Evolutionary conservation across 2,329 filamentous ascomycete species (phyloP).

Genomic region (Pestalotiopsis sp.): DNA sequence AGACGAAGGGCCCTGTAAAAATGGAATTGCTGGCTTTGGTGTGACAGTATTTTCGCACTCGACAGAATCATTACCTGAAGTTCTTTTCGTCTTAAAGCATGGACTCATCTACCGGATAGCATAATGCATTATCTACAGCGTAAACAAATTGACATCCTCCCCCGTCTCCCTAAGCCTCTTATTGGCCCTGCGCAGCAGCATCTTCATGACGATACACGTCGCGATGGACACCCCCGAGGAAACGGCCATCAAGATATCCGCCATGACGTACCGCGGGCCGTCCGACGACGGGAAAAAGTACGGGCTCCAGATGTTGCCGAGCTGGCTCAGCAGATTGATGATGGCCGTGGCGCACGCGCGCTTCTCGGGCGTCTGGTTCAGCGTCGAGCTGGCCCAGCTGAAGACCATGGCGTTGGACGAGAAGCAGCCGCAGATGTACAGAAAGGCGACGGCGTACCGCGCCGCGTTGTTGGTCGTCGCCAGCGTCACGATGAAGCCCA

Average conservation of each 20-base stretch:
- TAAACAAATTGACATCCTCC: neutral
- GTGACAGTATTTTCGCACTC: no score
- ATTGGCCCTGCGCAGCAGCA: neutral
- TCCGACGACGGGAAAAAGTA: slow-evolving; percentile 38
- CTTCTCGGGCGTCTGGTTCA: slow-evolving; percentile 50
- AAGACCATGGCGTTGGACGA: slow-evolving; percentile 48
- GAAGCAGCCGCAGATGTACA: slow-evolving; percentile 44
- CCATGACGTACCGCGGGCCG: slow-evolving; percentile 30
- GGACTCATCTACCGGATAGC: no score
- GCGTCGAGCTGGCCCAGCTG: slow-evolving; percentile 45
- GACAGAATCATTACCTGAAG: no score
- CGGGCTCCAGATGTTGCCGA: slow-evolving; percentile 42
- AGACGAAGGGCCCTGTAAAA: no score
- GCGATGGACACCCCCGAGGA: neutral
- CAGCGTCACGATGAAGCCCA: slow-evolving; percentile 25
- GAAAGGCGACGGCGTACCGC: slow-evolving; percentile 43
- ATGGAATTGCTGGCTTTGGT: no score
- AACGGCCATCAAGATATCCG: slow-evolving; percentile 25
- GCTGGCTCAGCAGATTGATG: slow-evolving; percentile 37
- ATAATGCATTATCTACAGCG: neutral
- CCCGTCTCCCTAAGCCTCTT: neutral
- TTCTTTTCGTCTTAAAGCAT: no score
- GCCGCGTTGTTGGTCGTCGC: slow-evolving; percentile 38
- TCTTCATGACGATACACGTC: neutral
- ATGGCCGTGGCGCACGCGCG: slow-evolving; percentile 32